Conservation (phyloP, 148 eudicot genomes). For the Cornus suecica region DNA sequence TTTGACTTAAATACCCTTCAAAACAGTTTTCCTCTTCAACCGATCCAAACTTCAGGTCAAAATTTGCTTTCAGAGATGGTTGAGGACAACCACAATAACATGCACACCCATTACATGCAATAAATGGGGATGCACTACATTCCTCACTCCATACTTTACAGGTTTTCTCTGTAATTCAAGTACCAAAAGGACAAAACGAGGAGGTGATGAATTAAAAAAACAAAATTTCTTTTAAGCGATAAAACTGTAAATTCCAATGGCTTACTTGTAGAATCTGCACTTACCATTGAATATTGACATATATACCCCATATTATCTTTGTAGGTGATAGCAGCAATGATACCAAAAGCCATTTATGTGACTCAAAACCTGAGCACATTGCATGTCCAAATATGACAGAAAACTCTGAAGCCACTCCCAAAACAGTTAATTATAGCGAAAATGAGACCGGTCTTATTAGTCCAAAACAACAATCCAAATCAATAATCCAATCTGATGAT, state of each 20-base stretch:
- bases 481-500: background rate
- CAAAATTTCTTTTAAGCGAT: no score
- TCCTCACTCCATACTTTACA: no score
- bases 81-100: no score
- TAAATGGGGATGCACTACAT: no score
- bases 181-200: no score
- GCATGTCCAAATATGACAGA: constrained; percentile 1
- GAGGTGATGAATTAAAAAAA: no score
- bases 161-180: no score
- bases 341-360: constrained; percentile 42
- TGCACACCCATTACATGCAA: no score
- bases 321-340: constrained; percentile 44
- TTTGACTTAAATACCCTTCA: no score
- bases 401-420: background rate
- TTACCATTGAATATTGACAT: background rate
- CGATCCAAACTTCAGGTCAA: no score
- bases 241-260: background rate
- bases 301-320: constrained; percentile 2
- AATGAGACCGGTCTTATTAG: constrained; percentile 4
- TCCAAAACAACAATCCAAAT: background rate
- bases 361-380: constrained; percentile 18
- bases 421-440: constrained; percentile 2
- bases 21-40: no score
- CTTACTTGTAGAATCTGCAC: background rate
- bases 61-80: no score